These are phyloP conservation scores for Geranium brycei DNA, from an alignment of 345 rosid genomes.

Conservation along the genomic window DNA sequence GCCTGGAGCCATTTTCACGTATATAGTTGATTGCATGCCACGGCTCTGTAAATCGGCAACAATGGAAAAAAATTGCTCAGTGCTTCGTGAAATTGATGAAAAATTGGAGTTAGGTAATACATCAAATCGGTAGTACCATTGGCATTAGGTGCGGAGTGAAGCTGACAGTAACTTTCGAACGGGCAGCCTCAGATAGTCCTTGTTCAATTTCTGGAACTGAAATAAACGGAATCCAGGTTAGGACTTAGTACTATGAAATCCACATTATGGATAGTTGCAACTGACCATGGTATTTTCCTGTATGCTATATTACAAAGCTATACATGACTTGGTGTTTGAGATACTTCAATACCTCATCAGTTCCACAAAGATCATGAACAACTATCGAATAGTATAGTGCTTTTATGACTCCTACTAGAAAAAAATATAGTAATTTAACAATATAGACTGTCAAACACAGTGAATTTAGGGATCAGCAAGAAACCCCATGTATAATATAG, in stretches of 20 bases:
- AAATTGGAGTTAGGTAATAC: neutral
- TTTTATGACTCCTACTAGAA: no score
- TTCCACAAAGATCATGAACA: no score
- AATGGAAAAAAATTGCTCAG: slow-evolving; percentile 6
- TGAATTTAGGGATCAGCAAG: no score
- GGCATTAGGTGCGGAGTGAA: slow-evolving; percentile 99
- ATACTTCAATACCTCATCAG: neutral
- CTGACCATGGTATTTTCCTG: no score
- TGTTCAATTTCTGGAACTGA: slow-evolving; percentile 97
- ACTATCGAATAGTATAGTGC: no score
- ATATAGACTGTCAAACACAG: no score
- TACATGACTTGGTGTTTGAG: neutral
- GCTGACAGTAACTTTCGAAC: slow-evolving; percentile 69
- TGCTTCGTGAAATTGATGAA: slow-evolving; percentile 5
- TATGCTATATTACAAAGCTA: neutral
- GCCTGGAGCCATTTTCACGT: slow-evolving; percentile 70
- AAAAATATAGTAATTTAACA: no score
- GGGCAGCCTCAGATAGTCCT: slow-evolving; percentile 65
- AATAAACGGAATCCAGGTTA: slow-evolving; percentile 12
- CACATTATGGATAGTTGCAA: no score
- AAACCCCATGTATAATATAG: no score
- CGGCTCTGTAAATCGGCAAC: slow-evolving; percentile 43
- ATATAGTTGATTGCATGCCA: slow-evolving; percentile 93
- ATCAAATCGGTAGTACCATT: slow-evolving; percentile 40
- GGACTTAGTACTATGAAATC: neutral